Evolutionary conservation across 176 grass and related monocot genomes (phyloP).

Genomic region (Paspalum notatum): DNA sequence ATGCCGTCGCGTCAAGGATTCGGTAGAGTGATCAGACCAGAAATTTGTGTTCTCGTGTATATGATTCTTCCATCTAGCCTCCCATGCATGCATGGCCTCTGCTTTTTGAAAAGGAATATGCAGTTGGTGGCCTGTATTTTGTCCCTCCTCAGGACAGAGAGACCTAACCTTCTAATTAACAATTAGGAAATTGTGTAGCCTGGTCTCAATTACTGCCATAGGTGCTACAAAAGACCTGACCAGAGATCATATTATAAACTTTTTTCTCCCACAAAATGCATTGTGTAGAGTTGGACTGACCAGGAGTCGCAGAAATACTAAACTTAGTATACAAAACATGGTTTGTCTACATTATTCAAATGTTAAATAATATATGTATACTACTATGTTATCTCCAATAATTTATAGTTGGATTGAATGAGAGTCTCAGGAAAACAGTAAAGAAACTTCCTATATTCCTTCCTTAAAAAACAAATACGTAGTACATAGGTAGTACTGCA

Average conservation of each 20-base stretch:
- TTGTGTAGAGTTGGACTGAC: neutral
- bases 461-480: too few species aligned
- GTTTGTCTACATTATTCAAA: too few species aligned
- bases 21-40: neutral
- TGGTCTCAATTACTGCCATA: constrained; percentile 15
- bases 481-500: too few species aligned
- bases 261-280: neutral
- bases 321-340: too few species aligned
- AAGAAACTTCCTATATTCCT: too few species aligned
- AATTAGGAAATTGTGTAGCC: neutral
- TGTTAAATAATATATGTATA: neutral
- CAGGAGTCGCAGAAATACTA: too few species aligned
- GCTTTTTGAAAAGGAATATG: constrained; percentile 22
- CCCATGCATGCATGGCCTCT: constrained; percentile 27
- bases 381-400: too few species aligned
- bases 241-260: neutral
- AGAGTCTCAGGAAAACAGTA: too few species aligned
- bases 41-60: neutral
- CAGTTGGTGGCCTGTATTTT: constrained; percentile 12
- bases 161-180: neutral
- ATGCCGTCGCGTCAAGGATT: neutral
- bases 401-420: too few species aligned
- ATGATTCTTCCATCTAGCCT: constrained; percentile 4
- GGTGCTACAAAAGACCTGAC: neutral
- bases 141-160: constrained; percentile 16